Percentiles rank a stretch among this genome's conserved stretches.
Evolutionary conservation across 192 early-diverging fungal species (phyloP).

Genomic region (Entomortierella chlamydospora): DNA sequence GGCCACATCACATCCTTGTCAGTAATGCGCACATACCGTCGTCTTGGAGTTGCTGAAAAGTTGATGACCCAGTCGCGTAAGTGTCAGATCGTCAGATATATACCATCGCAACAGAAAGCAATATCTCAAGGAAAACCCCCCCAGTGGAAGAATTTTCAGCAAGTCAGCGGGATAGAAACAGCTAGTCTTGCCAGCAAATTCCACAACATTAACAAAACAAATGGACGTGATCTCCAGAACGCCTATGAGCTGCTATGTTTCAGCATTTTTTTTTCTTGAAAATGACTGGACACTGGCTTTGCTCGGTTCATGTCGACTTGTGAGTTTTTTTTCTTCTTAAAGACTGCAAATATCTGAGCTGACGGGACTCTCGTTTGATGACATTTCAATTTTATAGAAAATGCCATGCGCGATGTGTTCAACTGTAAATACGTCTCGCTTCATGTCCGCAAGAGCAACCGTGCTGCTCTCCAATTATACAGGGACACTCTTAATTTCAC

Average conservation of each 20-base stretch:
- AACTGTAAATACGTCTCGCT: constrained; percentile 89
- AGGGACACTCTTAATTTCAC: constrained; percentile 92
- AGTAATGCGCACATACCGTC: constrained; percentile 96
- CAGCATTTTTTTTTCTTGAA: neutral
- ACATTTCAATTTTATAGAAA: constrained; percentile 40
- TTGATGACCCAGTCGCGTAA: constrained; percentile 93
- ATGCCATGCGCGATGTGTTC: constrained; percentile 92
- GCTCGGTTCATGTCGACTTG: too few relatives aligned
- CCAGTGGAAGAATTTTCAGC: constrained; percentile 19
- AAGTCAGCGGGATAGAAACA: constrained; percentile 22
- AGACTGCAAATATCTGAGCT: neutral
- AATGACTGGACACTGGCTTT: too few relatives aligned
- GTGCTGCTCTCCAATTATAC: constrained; percentile 94
- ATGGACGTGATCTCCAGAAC: neutral
- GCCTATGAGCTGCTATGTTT: too few relatives aligned
- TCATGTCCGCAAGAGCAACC: constrained; percentile 95
- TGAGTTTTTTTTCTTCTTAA: too few relatives aligned
- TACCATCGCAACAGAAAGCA: neutral
- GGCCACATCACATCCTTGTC: constrained; percentile 98
- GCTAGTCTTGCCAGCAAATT: constrained; percentile 18
- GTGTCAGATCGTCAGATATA: constrained; percentile 17
- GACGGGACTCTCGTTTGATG: neutral
- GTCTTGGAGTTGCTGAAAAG: constrained; percentile 96
- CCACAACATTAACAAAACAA: constrained; percentile 11
- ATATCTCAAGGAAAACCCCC: too few relatives aligned